Evolutionary conservation across 345 rosid genomes (phyloP).

Genomic region (Eucalyptus erythrocorys): DNA sequence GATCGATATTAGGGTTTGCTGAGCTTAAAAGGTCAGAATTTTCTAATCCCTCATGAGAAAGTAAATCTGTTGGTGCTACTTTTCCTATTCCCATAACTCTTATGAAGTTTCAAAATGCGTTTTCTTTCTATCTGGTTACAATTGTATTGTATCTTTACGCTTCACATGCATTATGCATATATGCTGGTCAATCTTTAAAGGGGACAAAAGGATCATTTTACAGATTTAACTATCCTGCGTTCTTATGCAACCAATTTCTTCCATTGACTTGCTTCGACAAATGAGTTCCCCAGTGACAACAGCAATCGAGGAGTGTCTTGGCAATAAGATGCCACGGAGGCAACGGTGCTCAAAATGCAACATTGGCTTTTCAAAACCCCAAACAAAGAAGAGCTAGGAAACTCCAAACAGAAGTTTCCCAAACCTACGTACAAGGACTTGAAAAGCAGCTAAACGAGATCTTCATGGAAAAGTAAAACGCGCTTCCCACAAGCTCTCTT

Average conservation of each 20-base stretch:
- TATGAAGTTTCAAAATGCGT: background rate
- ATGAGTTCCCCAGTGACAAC: background rate
- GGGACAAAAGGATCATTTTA: background rate
- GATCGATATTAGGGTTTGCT: background rate
- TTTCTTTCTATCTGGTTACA: background rate
- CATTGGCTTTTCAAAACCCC: background rate
- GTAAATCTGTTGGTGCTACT: background rate
- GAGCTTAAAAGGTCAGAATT: background rate
- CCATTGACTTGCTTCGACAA: no score
- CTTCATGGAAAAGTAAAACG: background rate
- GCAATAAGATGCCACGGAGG: background rate
- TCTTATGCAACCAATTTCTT: no score
- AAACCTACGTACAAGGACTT: background rate
- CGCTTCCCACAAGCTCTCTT: background rate
- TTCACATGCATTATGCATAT: background rate
- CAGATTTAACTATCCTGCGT: no score
- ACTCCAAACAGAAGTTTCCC: background rate
- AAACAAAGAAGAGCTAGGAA: background rate
- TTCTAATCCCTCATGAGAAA: background rate
- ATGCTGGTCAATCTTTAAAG: background rate
- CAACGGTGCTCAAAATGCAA: background rate
- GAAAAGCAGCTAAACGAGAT: background rate
- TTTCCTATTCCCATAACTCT: background rate
- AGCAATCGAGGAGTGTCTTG: background rate
- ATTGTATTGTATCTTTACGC: background rate